phyloP scores from a whole-genome alignment of 306 rosid species.

The Pterocarpus macrocarpus region DNA sequence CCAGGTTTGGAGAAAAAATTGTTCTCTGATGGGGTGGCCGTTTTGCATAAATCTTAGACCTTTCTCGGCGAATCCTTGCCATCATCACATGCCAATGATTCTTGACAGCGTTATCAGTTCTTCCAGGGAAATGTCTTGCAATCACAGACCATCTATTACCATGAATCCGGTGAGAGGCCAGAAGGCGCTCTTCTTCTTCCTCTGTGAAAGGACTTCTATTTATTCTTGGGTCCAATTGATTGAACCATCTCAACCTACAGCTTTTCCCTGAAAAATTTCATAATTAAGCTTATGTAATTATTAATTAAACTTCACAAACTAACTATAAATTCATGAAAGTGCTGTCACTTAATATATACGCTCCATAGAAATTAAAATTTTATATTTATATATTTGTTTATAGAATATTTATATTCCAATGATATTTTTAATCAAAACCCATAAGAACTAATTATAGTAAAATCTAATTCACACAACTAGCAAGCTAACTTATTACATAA shows the following conservation, averaged over 20 bases:
- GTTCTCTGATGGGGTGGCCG: conserved; percentile 37
- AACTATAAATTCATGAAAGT: not conserved
- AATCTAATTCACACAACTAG: not conserved
- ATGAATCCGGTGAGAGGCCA: conserved; percentile 79
- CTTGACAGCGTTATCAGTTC: conserved; percentile 96
- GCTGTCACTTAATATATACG: not conserved
- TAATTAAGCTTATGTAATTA: not conserved
- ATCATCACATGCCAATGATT: conserved; percentile 98
- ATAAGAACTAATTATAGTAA: conserved; percentile 18
- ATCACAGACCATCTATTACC: conserved; percentile 96
- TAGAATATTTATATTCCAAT: not conserved
- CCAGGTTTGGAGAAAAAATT: conserved; percentile 34
- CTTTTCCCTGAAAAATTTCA: conserved; percentile 71
- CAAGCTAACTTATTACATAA: not conserved
- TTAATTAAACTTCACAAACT: not conserved
- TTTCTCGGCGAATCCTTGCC: conserved; percentile 78
- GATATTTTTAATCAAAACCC: conserved; percentile 3
- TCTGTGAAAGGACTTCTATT: conserved; percentile 86
- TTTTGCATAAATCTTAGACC: conserved; percentile 64
- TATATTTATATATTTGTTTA: not conserved
- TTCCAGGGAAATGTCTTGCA: conserved; percentile 90
- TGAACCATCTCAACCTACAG: conserved; percentile 98
- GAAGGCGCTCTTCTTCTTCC: conserved; percentile 86
- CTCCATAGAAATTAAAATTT: not conserved
- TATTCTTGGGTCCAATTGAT: conserved; percentile 92